A percentile compares a stretch with the other conserved stretches of the same genome.
phyloP scores from a whole-genome alignment of 2,329 filamentous ascomycete genomes.

The Ophiostoma novo-ulmi region DNA sequence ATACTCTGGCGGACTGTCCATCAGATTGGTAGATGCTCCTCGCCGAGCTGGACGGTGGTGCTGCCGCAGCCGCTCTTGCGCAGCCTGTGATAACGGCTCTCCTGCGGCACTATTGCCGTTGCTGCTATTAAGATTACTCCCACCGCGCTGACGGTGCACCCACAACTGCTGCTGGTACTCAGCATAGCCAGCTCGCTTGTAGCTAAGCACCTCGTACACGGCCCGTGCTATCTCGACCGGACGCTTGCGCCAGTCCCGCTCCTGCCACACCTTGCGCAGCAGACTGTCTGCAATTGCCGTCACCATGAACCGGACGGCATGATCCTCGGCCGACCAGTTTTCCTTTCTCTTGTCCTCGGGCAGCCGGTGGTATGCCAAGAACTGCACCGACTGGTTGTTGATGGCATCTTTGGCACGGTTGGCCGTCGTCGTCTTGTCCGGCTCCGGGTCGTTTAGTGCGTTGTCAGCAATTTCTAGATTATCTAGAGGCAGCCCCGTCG shows the following conservation, averaged over 20 bases:
- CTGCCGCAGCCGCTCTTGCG: background rate
- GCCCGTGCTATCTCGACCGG: constrained; percentile 34
- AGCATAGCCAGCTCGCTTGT: constrained; percentile 31
- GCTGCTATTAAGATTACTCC: background rate
- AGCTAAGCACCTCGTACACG: constrained; percentile 38
- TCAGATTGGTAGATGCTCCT: background rate
- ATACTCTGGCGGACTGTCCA: constrained; percentile 5
- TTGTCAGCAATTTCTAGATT: background rate
- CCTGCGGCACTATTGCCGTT: background rate
- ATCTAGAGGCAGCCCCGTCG: background rate
- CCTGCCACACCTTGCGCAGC: constrained; percentile 34
- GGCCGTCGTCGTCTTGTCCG: constrained; percentile 32
- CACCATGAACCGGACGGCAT: constrained; percentile 39
- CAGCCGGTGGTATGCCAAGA: constrained; percentile 35
- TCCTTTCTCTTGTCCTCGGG: constrained; percentile 36
- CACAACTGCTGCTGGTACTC: constrained; percentile 24
- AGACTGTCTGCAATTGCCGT: constrained; percentile 36
- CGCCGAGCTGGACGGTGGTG: background rate
- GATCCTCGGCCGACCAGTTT: constrained; percentile 37
- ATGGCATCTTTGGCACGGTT: constrained; percentile 35
- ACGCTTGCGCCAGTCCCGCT: constrained; percentile 34
- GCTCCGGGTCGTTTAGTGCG: background rate
- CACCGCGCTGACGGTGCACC: background rate
- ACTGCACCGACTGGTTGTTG: constrained; percentile 32
- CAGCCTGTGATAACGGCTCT: background rate